Evolutionary conservation across 768 basidiomycete genomes (phyloP), one percentile per base, ranked within the genome.

Genomic region (Boletus reticulatus): DNA sequence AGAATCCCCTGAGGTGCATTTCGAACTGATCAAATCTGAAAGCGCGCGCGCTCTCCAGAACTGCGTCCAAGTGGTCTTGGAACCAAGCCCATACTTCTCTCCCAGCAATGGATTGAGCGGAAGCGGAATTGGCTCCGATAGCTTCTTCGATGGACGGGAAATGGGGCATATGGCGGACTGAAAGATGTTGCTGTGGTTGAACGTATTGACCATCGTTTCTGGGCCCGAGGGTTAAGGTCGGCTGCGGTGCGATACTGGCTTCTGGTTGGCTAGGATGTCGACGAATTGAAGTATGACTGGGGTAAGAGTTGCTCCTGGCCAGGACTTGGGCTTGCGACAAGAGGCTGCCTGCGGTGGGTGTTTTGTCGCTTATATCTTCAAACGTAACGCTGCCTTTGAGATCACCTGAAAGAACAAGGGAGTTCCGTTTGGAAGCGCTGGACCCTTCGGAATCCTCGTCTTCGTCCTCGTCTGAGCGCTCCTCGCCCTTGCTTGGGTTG

Each of bases 41-140:
- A 17, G 82, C 75, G 52, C 89, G 77, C 42, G 93, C 83, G 62
- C 83, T 87, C 61, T 92, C 89, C 32, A 94, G 74, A 45, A 95
- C 78, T 1, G 86, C 77, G 72, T 95, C 92, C 57, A 94, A 78
- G 75, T 96, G 94, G 54, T 92, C 88, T 70, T 90, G 88, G 78
- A 96, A 96, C 87, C 90, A 92, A 31, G 78, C 81, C 94, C 94
- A 96, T 7, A 92, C 89, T 70, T 92, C 90, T 61, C 89, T 83
- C 29, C 89, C 92, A 57, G 87, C 86, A 20, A 91, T 80, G 52
- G 84, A 82, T 62, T 93, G 87, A 29, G 89, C 77, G 44, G 89
- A 83, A n/a, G 85, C 82, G 12, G 88, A 87, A 64, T 78, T 85
- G 27, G 82, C 78, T 46, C 86, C 87, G 38, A 92, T 81, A 20